A percentile compares a stretch with the other conserved stretches of the same genome.
These are phyloP conservation scores for Fusarium anthophilum DNA, from an alignment of 2,329 filamentous ascomycete genomes.

Conservation along the genomic window DNA sequence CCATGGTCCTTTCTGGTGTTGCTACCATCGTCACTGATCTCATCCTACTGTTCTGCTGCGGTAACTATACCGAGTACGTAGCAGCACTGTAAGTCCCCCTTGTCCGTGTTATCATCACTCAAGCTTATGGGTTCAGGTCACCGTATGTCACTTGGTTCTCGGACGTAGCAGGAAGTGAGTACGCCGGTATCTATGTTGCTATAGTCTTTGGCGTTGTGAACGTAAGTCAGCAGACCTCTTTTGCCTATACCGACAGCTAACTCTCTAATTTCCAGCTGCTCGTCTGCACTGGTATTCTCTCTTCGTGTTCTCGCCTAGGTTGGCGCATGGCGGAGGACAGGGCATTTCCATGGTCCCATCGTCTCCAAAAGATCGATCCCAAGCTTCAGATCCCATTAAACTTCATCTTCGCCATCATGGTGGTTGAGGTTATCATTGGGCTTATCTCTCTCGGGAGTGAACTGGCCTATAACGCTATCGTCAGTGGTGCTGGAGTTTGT, in stretches of 20 bases:
- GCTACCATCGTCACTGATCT: slow-evolving; percentile 10
- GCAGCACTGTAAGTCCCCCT: background rate
- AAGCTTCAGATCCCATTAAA: slow-evolving; percentile 3
- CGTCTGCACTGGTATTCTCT: slow-evolving; percentile 3
- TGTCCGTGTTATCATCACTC: accelerated
- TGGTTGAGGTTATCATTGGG: background rate
- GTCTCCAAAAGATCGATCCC: background rate
- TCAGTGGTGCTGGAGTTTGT: slow-evolving; percentile 1
- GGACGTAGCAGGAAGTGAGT: background rate
- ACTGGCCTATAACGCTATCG: slow-evolving; percentile 11
- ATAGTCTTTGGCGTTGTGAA: slow-evolving; percentile 9
- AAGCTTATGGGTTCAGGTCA: background rate
- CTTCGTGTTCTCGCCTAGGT: slow-evolving; percentile 10
- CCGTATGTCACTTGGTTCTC: slow-evolving; percentile 18
- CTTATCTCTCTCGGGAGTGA: slow-evolving; percentile 15
- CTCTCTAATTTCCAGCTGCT: background rate
- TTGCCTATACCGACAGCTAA: background rate
- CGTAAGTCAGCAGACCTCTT: background rate
- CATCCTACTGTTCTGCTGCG: slow-evolving; percentile 1
- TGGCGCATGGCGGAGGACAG: slow-evolving; percentile 20
- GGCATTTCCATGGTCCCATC: slow-evolving; percentile 12
- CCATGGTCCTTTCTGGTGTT: slow-evolving; percentile 10
- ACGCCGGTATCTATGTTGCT: slow-evolving; percentile 1
- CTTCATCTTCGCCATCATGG: slow-evolving; percentile 4
- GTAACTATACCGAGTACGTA: slow-evolving; percentile 1